Base-by-base conservation (phyloP, 768 basidiomycete genomes). In the Termitomyces sp. region DNA sequence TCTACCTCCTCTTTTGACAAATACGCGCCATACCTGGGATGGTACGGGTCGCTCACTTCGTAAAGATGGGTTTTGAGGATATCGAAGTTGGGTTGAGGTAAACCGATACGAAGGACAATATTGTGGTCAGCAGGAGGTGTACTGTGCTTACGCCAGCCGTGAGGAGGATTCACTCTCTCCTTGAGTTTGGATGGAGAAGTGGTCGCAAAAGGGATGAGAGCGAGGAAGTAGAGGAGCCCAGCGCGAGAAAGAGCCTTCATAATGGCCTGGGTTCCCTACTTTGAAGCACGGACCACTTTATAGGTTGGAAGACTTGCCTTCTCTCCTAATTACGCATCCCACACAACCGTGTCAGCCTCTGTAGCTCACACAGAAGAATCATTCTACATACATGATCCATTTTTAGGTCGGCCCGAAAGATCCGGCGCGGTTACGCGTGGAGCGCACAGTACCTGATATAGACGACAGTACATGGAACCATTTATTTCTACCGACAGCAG, bases 1-100 rank as follows among this genome's bases (percentile, higher is more conserved):
- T 88, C 84, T 3, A 85, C 84, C 59, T 89, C 81, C 54, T 78
- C 80, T 70, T 86, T 87, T 39, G 85, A 79, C 47, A 89, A 69
- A 60, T 83, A 75, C 16, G 75, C 72, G 0, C 82, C 83, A 53
- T 71, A 83, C 60, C 79, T 76, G 34, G 69, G 62, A 54, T 84
- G 81, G 46, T 64, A 67, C 0, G 83, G 84, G 56, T 85, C 74
- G 63, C 81, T 83, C 41, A 83, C 73, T 65, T 84, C 78, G 61
- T 73, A 79, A 2, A 86, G 72, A 59, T 79, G 77, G 46, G 75
- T 67, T 62, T 83, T 78, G 8, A 85, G 69, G 23, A 71, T 67
- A 59, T 70, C 59, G 56, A 83, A 78, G 62, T 80, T 73, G 28
- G 76, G 74, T 59, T 82, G 82, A 16, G 74, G 77, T 21, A 86